Conservation (phyloP, 2,329 filamentous ascomycete species). For the Venturia carpophila region DNA sequence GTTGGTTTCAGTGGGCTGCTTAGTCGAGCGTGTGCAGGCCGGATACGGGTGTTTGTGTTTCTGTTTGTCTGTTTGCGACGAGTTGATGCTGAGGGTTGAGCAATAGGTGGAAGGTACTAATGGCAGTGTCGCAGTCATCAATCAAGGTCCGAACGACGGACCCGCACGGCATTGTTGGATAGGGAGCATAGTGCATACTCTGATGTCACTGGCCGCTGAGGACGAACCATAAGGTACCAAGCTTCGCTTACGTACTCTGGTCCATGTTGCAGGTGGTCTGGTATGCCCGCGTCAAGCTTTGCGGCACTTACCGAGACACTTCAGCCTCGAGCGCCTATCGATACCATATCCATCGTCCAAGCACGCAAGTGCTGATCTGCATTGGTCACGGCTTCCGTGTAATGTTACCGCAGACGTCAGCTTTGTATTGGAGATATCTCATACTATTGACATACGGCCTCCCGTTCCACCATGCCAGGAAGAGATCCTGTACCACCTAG, state of each 20-base stretch:
- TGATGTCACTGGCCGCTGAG: no score
- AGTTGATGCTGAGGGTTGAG: neutral
- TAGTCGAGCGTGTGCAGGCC: neutral
- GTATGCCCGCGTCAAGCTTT: neutral
- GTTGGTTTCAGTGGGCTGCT: neutral
- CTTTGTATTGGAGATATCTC: neutral
- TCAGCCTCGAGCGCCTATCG: conserved; percentile 3
- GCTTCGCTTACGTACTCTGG: neutral
- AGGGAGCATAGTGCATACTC: no score
- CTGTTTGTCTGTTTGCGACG: neutral
- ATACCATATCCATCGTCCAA: neutral
- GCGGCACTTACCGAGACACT: neutral
- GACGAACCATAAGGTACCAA: neutral
- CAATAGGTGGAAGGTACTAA: neutral
- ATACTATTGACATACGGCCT: neutral
- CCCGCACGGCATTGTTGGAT: neutral
- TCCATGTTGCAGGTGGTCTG: no score
- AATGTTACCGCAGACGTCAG: neutral
- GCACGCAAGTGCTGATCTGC: no score
- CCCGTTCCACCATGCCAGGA: neutral
- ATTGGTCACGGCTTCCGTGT: neutral
- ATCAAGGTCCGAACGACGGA: neutral
- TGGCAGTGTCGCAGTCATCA: neutral
- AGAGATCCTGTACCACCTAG: neutral
- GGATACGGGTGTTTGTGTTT: neutral